Evolutionary conservation across 768 basidiomycete species (phyloP), one percentile per base, ranked within the genome.

Genomic region (Favolaschia claudopus): DNA sequence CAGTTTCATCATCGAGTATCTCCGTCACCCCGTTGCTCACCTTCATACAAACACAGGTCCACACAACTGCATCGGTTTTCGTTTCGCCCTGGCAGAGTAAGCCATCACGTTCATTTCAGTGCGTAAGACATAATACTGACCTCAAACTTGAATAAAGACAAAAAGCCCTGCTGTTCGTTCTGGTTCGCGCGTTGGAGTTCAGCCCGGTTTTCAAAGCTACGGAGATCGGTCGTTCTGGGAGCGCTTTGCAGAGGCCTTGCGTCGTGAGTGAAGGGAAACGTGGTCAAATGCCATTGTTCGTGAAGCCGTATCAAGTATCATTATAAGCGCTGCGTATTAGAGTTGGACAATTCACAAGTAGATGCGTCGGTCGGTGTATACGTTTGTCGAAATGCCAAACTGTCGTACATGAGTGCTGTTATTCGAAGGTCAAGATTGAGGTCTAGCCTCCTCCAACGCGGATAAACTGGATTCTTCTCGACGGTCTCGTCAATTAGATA

Each of bases 41-140:
- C 17, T 17, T 4, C 4, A 32, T 15, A n/a, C n/a, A n/a, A n/a
- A 14, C 20, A 10, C 17, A 56, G 55, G 57, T 2, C 43, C 79
- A 14, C 74, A 74, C n/a, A 74, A 76, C 1, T 83, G 82, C 61
- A 80, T 82, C 31, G 81, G 79, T 0, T 81, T 74, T 36, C 52
- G 56, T 4, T 58, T 63, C 42, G 42, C 62, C 5, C 31, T 63
- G 5, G 52, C 42, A 46, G 76, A 77, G 13, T 82, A 79, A 64
- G 69, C 77, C 7, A 53, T 81, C 24, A 62, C 75, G 6, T 9
- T 34, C 33, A 25, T 37, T 9, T 39, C 4, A n/a, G 24, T 7
- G 22, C 27, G 9, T 17, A 3, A 24, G n/a, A 25, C 0, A 28
- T 4, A 2, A 15, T 4, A 48, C 37, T 56, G 2, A 48, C 24